phyloP scores from a whole-genome alignment of 148 eudicot species.

The Dianthus caryophyllus region DNA sequence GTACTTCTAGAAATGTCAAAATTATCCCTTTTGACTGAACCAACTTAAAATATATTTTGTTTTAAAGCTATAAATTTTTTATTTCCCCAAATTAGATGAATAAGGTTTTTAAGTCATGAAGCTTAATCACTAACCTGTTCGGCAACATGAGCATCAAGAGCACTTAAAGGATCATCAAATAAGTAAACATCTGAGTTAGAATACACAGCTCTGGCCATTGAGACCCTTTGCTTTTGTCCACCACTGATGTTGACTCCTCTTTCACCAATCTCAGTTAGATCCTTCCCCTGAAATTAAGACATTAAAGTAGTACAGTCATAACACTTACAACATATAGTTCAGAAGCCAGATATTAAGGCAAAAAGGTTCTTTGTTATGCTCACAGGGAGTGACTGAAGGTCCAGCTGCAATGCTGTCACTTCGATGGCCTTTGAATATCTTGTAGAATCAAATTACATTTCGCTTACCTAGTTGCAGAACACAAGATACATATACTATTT shows the following conservation, averaged over 20 bases:
- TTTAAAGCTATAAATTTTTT: too few relatives aligned
- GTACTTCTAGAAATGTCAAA: too few relatives aligned
- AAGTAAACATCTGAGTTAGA: conserved; percentile 83
- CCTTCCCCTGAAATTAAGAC: conserved; percentile 61
- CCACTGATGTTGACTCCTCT: conserved; percentile 98
- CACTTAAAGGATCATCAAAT: conserved; percentile 97
- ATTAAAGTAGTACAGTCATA: neutral
- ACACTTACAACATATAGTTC: too few relatives aligned
- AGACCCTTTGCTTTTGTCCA: conserved; percentile 96
- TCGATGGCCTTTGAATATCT: conserved; percentile 71
- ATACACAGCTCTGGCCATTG: conserved; percentile 95
- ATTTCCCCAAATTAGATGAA: too few relatives aligned
- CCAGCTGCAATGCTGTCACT: conserved; percentile 75
- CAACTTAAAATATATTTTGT: too few relatives aligned
- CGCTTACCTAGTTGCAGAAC: too few relatives aligned
- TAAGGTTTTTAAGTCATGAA: too few relatives aligned
- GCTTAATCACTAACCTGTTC: too few relatives aligned
- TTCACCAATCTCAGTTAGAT: conserved; percentile 98
- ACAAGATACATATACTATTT: too few relatives aligned
- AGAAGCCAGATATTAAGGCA: too few relatives aligned
- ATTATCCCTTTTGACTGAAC: too few relatives aligned
- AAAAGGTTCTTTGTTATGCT: conserved; percentile 16
- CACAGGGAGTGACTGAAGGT: conserved; percentile 81
- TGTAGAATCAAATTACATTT: conserved; percentile 59
- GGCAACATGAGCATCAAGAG: conserved; percentile 92